These are phyloP conservation scores for Tulasnella sp. DNA, from an alignment of 768 basidiomycete species.

Conservation along the genomic window DNA sequence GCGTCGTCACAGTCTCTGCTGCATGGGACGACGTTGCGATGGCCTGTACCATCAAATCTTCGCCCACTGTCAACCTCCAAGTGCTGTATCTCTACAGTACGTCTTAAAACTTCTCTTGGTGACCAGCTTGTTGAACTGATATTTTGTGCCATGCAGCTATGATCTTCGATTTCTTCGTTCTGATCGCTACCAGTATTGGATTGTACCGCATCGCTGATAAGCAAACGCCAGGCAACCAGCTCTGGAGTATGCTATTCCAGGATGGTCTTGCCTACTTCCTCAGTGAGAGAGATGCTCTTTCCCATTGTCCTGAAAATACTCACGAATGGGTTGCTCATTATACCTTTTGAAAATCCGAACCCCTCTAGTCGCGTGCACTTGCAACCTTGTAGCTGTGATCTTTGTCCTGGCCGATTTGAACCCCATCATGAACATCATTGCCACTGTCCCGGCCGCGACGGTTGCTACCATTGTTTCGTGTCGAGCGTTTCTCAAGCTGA, in stretches of 20 bases:
- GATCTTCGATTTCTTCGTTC: constrained; percentile 55
- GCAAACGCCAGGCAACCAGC: constrained; percentile 36
- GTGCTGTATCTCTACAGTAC: constrained; percentile 50
- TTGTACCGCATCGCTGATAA: constrained; percentile 38
- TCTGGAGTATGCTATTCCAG: constrained; percentile 52
- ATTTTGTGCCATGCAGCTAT: constrained; percentile 32
- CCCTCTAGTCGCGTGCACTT: constrained; percentile 6
- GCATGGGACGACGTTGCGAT: background rate
- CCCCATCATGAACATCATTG: constrained; percentile 17
- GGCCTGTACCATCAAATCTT: constrained; percentile 13
- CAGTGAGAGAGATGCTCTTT: too few species aligned
- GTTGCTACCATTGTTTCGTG: constrained; percentile 17
- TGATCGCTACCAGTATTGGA: constrained; percentile 51
- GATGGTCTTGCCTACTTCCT: constrained; percentile 64
- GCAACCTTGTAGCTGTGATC: constrained; percentile 3
- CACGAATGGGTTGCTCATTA: too few species aligned
- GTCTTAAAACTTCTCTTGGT: too few species aligned
- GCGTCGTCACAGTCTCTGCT: background rate
- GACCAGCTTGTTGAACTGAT: background rate
- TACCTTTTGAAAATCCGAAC: too few species aligned
- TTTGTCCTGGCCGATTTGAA: constrained; percentile 11
- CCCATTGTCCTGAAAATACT: too few species aligned
- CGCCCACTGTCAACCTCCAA: constrained; percentile 42
- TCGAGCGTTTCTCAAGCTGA: constrained; percentile 19
- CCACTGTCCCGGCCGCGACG: constrained; percentile 17